Evolutionary conservation across 225 moss, liverwort and hornwort genomes (phyloP), one percentile per base, ranked within the genome.

Genomic region (Asterella californica): DNA sequence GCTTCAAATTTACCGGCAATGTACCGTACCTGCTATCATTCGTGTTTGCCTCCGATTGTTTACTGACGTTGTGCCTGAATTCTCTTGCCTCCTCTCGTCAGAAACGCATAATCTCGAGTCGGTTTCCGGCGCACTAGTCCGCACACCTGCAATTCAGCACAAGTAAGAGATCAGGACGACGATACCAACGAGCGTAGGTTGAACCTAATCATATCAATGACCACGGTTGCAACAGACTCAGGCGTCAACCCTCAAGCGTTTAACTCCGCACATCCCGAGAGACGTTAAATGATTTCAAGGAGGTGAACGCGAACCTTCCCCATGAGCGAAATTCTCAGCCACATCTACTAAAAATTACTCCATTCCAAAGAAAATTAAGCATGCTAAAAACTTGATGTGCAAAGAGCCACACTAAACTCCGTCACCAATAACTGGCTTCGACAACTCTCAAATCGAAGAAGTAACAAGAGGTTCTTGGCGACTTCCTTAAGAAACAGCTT

Each of bases 1-100:
- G 59, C 76, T 76, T 76, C 60, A 76, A 76, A 62, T 36, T 62
- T 19, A 62, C 76, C 76, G 59, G 59, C 30, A 76, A 45, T 25
- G n/a, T n/a, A n/a, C n/a, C 29, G 29, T 76, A 76, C 60, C 76
- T 76, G 59, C 60, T 76, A 12, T 59, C 45, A 12, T 38, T 38
- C 59, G 76, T 37, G 60, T 60, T 38, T 59, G 61, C 36, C 45
- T 61, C 60, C 60, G 33, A 61, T 54, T 42, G 27, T 2, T 62
- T 17, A 59, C n/a, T 6, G 38, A 21, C 36, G 27, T 34, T 60
- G 6, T 76, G 1, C 1, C 5, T 24, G 60, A 42, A 60, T 15
- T 38, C 25, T n/a, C 55, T 32, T 74, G 17, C 74, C 53, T 53
- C 24, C 32, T 32, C 33, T 19, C 52, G 50, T 30, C 52, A 33